Evolutionary conservation across 176 grass and related monocot genomes (phyloP).

Genomic region (Stipa capillata): DNA sequence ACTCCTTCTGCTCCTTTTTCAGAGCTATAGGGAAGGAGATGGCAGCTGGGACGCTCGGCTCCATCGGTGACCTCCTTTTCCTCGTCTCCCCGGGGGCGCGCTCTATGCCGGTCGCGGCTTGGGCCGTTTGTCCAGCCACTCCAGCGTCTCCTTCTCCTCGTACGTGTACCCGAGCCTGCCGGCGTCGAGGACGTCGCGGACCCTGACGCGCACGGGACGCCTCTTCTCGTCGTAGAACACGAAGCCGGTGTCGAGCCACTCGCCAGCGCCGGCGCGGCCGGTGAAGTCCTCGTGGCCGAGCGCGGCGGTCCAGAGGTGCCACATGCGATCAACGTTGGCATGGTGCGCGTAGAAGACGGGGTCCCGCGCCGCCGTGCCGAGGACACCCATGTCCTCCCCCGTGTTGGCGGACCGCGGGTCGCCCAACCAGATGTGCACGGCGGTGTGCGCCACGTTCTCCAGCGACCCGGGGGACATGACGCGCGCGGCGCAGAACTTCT

Average conservation of each 20-base stretch:
- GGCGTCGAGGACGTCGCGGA: not conserved
- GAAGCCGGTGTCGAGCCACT: not conserved
- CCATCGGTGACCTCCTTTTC: not conserved
- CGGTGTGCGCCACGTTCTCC: not conserved
- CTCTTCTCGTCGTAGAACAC: slow-evolving; percentile 2
- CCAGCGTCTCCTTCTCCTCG: not conserved
- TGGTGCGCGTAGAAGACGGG: slow-evolving; percentile 32
- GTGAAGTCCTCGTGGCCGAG: not conserved
- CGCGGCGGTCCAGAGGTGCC: slow-evolving; percentile 23
- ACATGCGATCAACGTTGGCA: slow-evolving; percentile 37
- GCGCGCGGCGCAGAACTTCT: not conserved
- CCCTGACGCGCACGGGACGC: not conserved
- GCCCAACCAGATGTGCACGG: slow-evolving; percentile 12
- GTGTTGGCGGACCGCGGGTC: not conserved
- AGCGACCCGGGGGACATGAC: not conserved
- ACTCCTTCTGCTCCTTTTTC: not conserved
- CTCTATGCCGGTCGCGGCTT: not conserved
- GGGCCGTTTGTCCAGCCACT: not conserved
- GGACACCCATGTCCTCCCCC: not conserved
- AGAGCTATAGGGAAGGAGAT: not conserved
- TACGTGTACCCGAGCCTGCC: not conserved
- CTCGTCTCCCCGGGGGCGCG: too few relatives aligned
- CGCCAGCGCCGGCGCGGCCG: not conserved
- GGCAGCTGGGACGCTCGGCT: not conserved
- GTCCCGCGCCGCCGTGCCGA: not conserved